A percentile compares a stretch with the other conserved stretches of the same genome.
Conservation (phyloP, 148 eudicot genomes). For the Rhododendron kiyosumense region DNA sequence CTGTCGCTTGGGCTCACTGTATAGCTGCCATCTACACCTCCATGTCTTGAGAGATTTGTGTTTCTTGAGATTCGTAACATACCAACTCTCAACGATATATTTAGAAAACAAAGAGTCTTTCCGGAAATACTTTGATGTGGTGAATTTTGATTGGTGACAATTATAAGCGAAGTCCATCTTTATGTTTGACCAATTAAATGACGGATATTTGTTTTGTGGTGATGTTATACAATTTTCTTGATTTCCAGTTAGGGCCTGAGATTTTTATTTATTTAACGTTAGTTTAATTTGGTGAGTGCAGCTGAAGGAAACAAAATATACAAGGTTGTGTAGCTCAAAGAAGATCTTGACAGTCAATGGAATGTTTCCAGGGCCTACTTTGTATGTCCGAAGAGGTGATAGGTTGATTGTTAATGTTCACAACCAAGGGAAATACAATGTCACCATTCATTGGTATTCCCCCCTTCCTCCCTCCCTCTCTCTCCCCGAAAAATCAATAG, state of each 20-base stretch:
- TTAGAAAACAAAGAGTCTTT: too few species aligned
- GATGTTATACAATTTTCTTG: background rate
- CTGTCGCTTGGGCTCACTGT: too few species aligned
- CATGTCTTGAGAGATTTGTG: too few species aligned
- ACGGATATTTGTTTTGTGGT: too few species aligned
- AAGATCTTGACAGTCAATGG: conserved; percentile 6
- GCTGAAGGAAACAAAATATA: background rate
- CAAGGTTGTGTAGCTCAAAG: background rate
- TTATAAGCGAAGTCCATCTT: too few species aligned
- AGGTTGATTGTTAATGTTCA: background rate
- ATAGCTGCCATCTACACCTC: too few species aligned
- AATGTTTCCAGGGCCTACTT: background rate
- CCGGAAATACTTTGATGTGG: too few species aligned
- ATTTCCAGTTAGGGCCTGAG: background rate
- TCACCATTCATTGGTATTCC: conserved; percentile 9
- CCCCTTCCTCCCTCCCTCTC: background rate
- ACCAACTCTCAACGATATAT: too few species aligned
- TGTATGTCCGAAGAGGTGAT: background rate
- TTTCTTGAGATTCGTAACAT: too few species aligned
- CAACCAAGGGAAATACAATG: background rate
- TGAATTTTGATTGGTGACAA: background rate
- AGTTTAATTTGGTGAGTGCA: background rate
- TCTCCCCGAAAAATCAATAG: too few species aligned
- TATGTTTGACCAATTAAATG: too few species aligned
- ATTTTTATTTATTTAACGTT: background rate